These are phyloP conservation scores for Capsicum baccatum DNA, from an alignment of 257 asterid genomes.

Conservation along the genomic window DNA sequence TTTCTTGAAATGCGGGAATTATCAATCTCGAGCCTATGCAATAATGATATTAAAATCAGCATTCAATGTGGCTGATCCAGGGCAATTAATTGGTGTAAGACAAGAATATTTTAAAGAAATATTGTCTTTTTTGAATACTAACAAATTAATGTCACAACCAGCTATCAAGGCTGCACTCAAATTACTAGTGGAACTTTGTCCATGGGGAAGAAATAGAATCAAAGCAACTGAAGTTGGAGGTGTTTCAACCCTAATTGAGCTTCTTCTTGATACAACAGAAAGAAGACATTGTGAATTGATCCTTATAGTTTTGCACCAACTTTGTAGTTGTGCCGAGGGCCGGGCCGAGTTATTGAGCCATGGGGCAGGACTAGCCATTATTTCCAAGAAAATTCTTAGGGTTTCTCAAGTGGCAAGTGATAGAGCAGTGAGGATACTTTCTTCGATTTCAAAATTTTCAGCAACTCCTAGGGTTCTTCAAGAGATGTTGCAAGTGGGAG, in stretches of 20 bases:
- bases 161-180: conserved; percentile 57
- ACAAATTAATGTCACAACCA: conserved; percentile 41
- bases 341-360: conserved; percentile 71
- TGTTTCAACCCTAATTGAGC: conserved; percentile 54
- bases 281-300: conserved; percentile 54
- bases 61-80: conserved; percentile 54
- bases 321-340: conserved; percentile 79
- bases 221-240: conserved; percentile 63
- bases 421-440: conserved; percentile 59
- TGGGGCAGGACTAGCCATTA: conserved; percentile 71
- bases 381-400: conserved; percentile 78
- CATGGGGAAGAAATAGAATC: conserved; percentile 71
- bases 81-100: conserved; percentile 37
- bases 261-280: conserved; percentile 51
- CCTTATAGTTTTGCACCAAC: conserved; percentile 58
- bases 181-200: conserved; percentile 58
- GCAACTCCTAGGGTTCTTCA: conserved; percentile 54
- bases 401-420: conserved; percentile 71
- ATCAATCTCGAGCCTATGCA: conserved; percentile 40
- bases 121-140: conserved; percentile 37
- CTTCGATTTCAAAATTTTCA: conserved; percentile 51
- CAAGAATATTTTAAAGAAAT: conserved; percentile 40
- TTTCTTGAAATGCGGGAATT: conserved; percentile 42
- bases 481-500: conserved; percentile 82
- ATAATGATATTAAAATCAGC: conserved; percentile 45